These are phyloP conservation scores for Aspergillus fumigatus DNA, from an alignment of 2,329 filamentous ascomycete genomes.

Conservation along the genomic window DNA sequence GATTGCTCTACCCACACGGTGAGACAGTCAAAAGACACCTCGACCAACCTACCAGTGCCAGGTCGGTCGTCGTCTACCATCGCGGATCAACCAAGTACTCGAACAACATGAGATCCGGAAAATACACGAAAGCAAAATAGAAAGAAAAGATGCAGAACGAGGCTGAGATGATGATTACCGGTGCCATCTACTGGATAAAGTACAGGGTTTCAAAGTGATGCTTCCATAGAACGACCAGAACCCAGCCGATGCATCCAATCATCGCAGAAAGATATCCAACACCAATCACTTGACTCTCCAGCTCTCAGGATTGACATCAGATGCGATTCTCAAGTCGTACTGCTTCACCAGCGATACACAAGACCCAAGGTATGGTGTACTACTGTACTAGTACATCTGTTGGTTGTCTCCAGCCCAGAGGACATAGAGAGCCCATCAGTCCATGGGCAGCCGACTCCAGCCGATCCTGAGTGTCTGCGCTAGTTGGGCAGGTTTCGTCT, in stretches of 20 bases:
- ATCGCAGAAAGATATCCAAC: constrained; percentile 1
- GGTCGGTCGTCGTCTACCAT: background rate
- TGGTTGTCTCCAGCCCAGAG: background rate
- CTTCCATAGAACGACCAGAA: constrained; percentile 13
- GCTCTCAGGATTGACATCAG: background rate
- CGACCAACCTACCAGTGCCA: background rate
- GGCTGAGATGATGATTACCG: background rate
- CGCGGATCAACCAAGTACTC: background rate
- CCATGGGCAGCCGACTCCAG: background rate
- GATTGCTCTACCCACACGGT: constrained; percentile 3
- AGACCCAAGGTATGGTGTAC: background rate
- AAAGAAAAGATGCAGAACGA: background rate
- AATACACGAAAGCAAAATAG: background rate
- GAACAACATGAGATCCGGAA: background rate
- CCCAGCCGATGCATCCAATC: constrained; percentile 16
- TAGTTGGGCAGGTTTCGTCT: background rate
- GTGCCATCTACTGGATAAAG: background rate
- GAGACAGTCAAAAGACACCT: background rate
- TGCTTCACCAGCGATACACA: background rate
- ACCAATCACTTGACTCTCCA: constrained; percentile 1
- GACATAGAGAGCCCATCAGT: background rate
- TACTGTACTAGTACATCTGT: background rate
- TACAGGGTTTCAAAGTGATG: constrained; percentile 20
- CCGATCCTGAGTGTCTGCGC: background rate
- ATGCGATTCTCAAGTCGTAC: background rate